Conservation (phyloP, 2,329 filamentous ascomycete species). For the Aspergillus calidoustus region DNA sequence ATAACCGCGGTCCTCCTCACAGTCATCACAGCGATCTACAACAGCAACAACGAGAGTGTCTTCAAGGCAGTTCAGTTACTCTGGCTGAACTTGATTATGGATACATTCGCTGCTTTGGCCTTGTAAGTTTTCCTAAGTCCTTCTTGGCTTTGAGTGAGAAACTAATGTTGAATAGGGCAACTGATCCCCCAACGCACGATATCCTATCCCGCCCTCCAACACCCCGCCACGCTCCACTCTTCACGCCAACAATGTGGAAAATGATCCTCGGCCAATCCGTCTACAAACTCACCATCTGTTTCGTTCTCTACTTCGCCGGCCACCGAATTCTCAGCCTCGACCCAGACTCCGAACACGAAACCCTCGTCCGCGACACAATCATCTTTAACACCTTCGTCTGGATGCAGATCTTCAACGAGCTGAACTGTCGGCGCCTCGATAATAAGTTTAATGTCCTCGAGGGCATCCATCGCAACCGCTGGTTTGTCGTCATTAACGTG, state of each 20-base stretch:
- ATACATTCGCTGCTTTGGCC: slow-evolving; percentile 87
- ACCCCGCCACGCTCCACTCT: slow-evolving; percentile 73
- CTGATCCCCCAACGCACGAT: slow-evolving; percentile 80
- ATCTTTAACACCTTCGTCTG: slow-evolving; percentile 99
- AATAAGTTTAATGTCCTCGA: slow-evolving; percentile 97
- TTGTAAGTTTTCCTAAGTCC: slow-evolving; percentile 47
- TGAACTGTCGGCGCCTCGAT: slow-evolving; percentile 94
- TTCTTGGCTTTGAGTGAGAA: background rate
- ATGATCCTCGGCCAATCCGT: slow-evolving; percentile 95
- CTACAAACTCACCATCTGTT: slow-evolving; percentile 80
- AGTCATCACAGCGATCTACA: slow-evolving; percentile 84
- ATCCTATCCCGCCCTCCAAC: slow-evolving; percentile 81
- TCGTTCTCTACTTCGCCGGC: slow-evolving; percentile 80
- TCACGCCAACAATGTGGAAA: slow-evolving; percentile 96
- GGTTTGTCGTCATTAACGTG: slow-evolving; percentile 83
- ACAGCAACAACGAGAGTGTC: slow-evolving; percentile 70
- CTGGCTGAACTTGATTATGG: slow-evolving; percentile 98
- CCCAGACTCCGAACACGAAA: slow-evolving; percentile 53
- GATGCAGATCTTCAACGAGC: slow-evolving; percentile 99
- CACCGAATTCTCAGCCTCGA: slow-evolving; percentile 56
- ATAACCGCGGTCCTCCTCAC: slow-evolving; percentile 89
- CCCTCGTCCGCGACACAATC: slow-evolving; percentile 70
- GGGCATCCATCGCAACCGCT: slow-evolving; percentile 79
- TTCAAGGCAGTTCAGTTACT: slow-evolving; percentile 88
- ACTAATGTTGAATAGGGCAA: slow-evolving; percentile 56